Evolutionary conservation across 306 rosid species (phyloP).

Genomic region (Acacia crassicarpa): DNA sequence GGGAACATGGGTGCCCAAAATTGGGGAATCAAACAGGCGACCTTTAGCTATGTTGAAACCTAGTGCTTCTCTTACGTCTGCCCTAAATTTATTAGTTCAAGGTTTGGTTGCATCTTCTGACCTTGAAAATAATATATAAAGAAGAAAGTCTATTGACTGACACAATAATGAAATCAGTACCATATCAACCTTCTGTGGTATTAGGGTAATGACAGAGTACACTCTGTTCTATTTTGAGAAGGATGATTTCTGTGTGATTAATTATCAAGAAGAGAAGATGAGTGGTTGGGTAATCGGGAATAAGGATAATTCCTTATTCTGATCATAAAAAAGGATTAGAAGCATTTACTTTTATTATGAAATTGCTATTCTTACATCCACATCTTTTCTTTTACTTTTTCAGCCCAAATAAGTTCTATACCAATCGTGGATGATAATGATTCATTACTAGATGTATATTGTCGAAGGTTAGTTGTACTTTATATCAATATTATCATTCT

Average conservation of each 20-base stretch:
- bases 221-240: slow-evolving; percentile 18
- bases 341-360: slow-evolving; percentile 19
- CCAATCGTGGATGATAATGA: slow-evolving; percentile 94
- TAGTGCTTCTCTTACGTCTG: slow-evolving; percentile 78
- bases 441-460: slow-evolving; percentile 90
- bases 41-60: slow-evolving; percentile 92
- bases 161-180: not conserved
- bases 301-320: slow-evolving; percentile 15
- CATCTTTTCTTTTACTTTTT: slow-evolving; percentile 36
- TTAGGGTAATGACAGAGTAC: slow-evolving; percentile 19
- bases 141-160: slow-evolving; percentile 9
- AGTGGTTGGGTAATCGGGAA: slow-evolving; percentile 15
- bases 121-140: not conserved
- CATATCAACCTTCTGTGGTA: slow-evolving; percentile 5
- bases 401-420: slow-evolving; percentile 95
- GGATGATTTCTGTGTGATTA: slow-evolving; percentile 20
- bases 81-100: slow-evolving; percentile 81
- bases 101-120: slow-evolving; percentile 50
- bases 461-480: slow-evolving; percentile 83
- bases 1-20: slow-evolving; percentile 98
- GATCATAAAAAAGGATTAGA: not conserved
- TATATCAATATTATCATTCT: slow-evolving; percentile 6
- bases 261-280: not conserved
- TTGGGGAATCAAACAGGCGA: slow-evolving; percentile 80
- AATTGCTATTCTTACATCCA: slow-evolving; percentile 3